Percentiles rank a stretch among this genome's conserved stretches.
Evolutionary conservation across 306 rosid species (phyloP).

Genomic region (Cucurbita pepo): DNA sequence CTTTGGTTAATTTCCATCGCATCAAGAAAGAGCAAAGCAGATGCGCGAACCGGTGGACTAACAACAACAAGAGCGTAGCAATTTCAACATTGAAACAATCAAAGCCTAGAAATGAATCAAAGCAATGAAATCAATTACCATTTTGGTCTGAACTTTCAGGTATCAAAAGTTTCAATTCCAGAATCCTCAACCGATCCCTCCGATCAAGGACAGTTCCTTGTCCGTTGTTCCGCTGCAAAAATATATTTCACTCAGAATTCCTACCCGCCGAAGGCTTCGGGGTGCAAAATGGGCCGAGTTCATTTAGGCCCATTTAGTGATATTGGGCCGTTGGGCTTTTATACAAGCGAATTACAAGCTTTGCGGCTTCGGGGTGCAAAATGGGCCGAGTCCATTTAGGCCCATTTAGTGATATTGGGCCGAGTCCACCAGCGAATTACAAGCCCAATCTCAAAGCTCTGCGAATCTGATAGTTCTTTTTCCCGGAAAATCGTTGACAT

Average conservation of each 20-base stretch:
- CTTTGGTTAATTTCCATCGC: too few relatives aligned
- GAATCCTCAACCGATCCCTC: slow-evolving; percentile 1
- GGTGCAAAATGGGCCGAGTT: neutral
- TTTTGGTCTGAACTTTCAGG: neutral
- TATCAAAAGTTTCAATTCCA: neutral
- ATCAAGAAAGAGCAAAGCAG: neutral
- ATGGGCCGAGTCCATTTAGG: too few relatives aligned
- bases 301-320: too few relatives aligned
- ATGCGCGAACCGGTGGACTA: neutral
- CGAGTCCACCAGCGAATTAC: too few relatives aligned
- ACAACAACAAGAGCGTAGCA: neutral
- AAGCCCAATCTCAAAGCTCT: neutral
- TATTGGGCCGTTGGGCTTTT: too few relatives aligned
- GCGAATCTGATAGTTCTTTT: neutral
- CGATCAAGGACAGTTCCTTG: neutral
- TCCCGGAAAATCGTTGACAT: neutral
- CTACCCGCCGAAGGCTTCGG: neutral
- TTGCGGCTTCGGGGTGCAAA: neutral
- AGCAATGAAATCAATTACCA: neutral
- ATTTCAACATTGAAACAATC: neutral
- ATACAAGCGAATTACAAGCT: neutral
- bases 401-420: too few relatives aligned
- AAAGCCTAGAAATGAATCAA: neutral
- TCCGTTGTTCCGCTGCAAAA: neutral
- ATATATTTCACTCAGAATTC: neutral